Conservation (phyloP, 2,329 filamentous ascomycete genomes). For the Aspergillus neotritici region DNA sequence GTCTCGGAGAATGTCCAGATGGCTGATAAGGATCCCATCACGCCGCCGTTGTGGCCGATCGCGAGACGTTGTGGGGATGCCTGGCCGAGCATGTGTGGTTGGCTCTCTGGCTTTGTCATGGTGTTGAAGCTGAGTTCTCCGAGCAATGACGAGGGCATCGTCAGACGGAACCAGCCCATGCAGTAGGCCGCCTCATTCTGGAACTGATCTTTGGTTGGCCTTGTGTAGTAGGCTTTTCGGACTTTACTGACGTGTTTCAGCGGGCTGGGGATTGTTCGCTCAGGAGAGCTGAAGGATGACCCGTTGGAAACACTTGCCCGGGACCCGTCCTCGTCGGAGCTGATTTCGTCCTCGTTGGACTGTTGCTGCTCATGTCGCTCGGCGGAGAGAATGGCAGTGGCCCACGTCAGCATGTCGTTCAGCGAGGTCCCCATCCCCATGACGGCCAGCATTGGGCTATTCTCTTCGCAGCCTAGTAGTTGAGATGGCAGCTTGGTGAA, state of each 20-base stretch:
- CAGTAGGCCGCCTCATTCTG: constrained; percentile 15
- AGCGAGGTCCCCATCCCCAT: constrained; percentile 16
- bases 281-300: not conserved
- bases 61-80: constrained; percentile 9
- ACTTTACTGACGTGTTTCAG: constrained; percentile 14
- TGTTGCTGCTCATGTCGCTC: constrained; percentile 2
- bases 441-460: constrained; percentile 11
- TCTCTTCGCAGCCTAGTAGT: constrained; percentile 10
- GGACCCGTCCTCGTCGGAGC: not conserved
- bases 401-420: constrained; percentile 22
- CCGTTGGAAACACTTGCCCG: too few species aligned
- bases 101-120: constrained; percentile 3
- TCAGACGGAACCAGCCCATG: constrained; percentile 20
- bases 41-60: constrained; percentile 23
- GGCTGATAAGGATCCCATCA: constrained; percentile 15
- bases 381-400: constrained; percentile 15
- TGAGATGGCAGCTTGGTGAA: constrained; percentile 2
- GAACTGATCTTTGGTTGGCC: constrained; percentile 9
- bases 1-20: constrained; percentile 25
- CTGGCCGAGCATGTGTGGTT: constrained; percentile 13
- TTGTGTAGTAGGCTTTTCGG: constrained; percentile 14
- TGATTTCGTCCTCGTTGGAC: constrained; percentile 3
- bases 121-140: constrained; percentile 10
- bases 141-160: constrained; percentile 17
- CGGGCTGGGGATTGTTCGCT: constrained; percentile 4